These are phyloP conservation scores for Dictyostelium brefeldianum DNA, from an alignment of 78 protist genomes.

Conservation along the genomic window DNA sequence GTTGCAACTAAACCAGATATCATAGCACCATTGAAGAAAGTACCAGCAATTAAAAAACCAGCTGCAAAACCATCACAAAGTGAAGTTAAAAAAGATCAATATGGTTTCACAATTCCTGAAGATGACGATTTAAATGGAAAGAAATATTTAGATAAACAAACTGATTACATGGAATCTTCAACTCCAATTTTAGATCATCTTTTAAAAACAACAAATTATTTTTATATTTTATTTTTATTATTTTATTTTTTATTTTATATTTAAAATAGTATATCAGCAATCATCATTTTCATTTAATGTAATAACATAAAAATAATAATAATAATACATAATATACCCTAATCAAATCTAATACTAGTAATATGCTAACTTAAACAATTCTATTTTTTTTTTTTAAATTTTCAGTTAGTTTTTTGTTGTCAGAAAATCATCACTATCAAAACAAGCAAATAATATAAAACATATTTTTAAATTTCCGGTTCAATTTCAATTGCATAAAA, in stretches of 20 bases:
- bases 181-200: slow-evolving; percentile 2
- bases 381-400: too few species aligned
- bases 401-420: too few species aligned
- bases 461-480: not conserved
- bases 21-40: slow-evolving; percentile 9
- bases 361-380: too few species aligned
- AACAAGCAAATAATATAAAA: too few species aligned
- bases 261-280: too few species aligned
- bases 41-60: slow-evolving; percentile 19
- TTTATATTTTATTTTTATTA: too few species aligned
- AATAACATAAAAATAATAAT: too few species aligned
- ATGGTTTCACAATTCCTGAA: not conserved
- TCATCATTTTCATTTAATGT: too few species aligned
- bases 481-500: not conserved
- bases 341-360: too few species aligned
- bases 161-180: slow-evolving; percentile 11
- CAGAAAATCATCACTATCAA: too few species aligned
- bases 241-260: too few species aligned
- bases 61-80: not conserved
- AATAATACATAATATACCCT: too few species aligned
- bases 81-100: not conserved
- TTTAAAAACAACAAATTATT: slow-evolving; percentile 21
- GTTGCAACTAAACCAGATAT: slow-evolving; percentile 1
- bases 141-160: slow-evolving; percentile 10
- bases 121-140: slow-evolving; percentile 70